These are phyloP conservation scores for Clausena lansium DNA, from an alignment of 345 rosid species.

Conservation along the genomic window DNA sequence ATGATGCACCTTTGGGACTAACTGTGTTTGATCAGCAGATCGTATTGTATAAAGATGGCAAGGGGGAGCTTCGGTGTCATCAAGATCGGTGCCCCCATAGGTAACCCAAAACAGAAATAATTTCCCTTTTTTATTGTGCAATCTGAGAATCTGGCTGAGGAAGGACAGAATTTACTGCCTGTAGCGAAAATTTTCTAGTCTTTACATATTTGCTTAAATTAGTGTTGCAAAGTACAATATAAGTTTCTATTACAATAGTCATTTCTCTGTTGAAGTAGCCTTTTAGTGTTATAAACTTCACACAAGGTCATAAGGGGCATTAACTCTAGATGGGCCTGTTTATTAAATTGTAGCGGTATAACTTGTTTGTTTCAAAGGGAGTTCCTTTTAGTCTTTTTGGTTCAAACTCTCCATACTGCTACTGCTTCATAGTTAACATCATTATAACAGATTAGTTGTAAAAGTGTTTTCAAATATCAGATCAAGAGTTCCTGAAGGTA, in stretches of 20 bases:
- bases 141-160: neutral
- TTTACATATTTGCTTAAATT: neutral
- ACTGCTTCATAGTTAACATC: neutral
- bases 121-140: neutral
- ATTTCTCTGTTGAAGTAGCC: neutral
- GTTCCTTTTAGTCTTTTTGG: neutral
- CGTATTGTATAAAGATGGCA: constrained; percentile 75
- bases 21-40: constrained; percentile 78
- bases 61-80: constrained; percentile 56
- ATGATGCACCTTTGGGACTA: constrained; percentile 91
- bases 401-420: neutral
- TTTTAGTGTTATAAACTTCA: neutral
- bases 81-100: constrained; percentile 97
- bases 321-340: neutral
- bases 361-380: neutral
- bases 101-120: constrained; percentile 26
- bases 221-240: neutral
- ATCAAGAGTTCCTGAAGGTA: neutral
- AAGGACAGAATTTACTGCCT: neutral
- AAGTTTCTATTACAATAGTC: neutral
- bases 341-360: neutral
- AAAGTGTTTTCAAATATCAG: neutral
- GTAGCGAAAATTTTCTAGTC: too few relatives aligned
- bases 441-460: neutral
- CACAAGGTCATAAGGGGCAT: neutral